A percentile compares a stretch with the other conserved stretches of the same genome.
Evolutionary conservation across 169 alveolate species (phyloP).

Genomic region (Plasmodium cynomolgi): DNA sequence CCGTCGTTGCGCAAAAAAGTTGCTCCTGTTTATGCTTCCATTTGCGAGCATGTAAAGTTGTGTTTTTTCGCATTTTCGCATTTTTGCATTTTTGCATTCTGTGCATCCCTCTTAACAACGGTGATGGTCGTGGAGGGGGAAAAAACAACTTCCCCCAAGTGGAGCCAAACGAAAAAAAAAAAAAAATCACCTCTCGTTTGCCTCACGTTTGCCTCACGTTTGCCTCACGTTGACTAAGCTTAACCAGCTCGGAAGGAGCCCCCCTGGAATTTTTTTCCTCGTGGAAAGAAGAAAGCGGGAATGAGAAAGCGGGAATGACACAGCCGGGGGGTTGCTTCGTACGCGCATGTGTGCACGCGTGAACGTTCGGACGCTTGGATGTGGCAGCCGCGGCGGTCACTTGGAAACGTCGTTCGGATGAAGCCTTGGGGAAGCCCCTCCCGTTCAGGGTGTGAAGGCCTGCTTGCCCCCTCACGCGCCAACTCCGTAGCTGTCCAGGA

Average conservation of each 20-base stretch:
- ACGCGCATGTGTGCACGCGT: neutral
- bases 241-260: neutral
- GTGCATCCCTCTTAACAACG: neutral
- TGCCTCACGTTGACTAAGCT: neutral
- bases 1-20: neutral
- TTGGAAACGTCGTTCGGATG: neutral
- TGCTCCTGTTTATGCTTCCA: neutral
- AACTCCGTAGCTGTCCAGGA: slow-evolving; percentile 13
- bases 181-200: neutral
- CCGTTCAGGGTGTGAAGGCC: too few relatives aligned
- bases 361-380: neutral
- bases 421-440: neutral
- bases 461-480: neutral
- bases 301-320: neutral
- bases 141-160: neutral
- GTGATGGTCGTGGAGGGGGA: neutral
- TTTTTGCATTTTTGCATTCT: neutral
- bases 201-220: neutral
- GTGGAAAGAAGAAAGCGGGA: neutral
- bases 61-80: neutral
- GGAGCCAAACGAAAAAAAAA: neutral
- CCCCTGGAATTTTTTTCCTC: neutral
- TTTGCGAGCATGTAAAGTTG: neutral
- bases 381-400: neutral
- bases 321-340: neutral